Percentiles rank a stretch among this genome's conserved stretches.
These are phyloP conservation scores for Xylaria bambusicola DNA, from an alignment of 495 filamentous ascomycete species.

Conservation along the genomic window DNA sequence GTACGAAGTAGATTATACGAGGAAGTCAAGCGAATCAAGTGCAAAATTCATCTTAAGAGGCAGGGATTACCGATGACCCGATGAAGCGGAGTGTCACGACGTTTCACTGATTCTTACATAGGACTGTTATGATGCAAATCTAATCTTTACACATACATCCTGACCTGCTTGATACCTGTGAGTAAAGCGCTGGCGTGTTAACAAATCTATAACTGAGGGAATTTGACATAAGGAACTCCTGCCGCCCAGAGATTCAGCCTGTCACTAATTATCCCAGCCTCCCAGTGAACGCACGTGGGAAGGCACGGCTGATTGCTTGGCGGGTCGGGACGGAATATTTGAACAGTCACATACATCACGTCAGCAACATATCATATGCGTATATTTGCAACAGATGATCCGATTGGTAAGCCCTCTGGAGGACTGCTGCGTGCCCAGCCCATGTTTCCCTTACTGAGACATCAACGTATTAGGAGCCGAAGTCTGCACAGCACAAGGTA, in stretches of 20 bases:
- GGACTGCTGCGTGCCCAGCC: background rate
- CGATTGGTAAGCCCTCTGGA: background rate
- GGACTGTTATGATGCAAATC: conserved; percentile 2
- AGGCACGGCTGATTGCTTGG: conserved; percentile 1
- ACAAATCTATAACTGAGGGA: too few species aligned
- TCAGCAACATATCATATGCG: background rate
- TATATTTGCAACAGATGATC: background rate
- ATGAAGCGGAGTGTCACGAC: background rate
- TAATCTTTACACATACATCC: background rate
- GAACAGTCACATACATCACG: background rate
- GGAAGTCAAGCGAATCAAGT: background rate
- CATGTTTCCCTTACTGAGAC: too few species aligned
- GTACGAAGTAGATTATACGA: conserved; percentile 13
- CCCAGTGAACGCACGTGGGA: conserved; percentile 1
- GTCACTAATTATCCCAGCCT: background rate
- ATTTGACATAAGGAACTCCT: background rate
- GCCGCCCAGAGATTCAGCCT: background rate
- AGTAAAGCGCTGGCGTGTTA: too few species aligned
- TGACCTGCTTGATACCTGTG: too few species aligned
- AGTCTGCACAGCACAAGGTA: too few species aligned
- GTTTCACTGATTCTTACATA: conserved; percentile 16
- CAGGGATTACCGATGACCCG: background rate
- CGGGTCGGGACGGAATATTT: background rate
- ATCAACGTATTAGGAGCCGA: too few species aligned
- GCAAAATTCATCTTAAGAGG: background rate